Base-by-base conservation (phyloP, 805 yeast species). In the Metschnikowia orientalis region DNA sequence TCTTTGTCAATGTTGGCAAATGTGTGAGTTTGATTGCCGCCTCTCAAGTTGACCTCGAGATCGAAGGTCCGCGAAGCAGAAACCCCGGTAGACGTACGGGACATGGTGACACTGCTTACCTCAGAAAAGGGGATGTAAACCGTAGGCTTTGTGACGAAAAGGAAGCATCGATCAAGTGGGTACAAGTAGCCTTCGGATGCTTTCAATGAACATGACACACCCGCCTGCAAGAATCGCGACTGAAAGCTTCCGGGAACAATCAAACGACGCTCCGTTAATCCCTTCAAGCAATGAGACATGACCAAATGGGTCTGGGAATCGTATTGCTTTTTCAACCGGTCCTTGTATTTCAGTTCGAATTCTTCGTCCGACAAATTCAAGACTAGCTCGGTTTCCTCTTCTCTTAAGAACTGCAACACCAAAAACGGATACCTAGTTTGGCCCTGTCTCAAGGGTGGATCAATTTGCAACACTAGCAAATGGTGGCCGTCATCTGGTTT, bases 381-480 rank as follows among this genome's bases (percentile, higher is more conserved):
- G 53, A 87, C 95, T 23, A 90, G 80, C 57, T 88, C 96, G 30
- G 86, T 75, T 53, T 85, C 95, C 59, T 92, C 98, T 44, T 88
- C 95, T 34, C 79, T 77, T 40, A 81, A 75, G 53, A 92, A 86
- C 63, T 92, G 98, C 57, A 90, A 62, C 9, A 88, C 90, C 54
- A 92, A 67, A 57, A 86, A 92, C 24, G 96, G 95, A 53, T 92
- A 90, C 40, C 95, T 77, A 0, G 98, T 92, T 63, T 92, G 97
- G 35, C 99, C 99, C 63, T 92, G 99, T 57, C 97, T 79, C 44
- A 92, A 68, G 2, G 99, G 98, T 16, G 98, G 98, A 47, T 90
- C 97, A 28, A 92, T 82, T 52, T 94, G 96, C 40, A 90, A 65
- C 5, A 92, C 81, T 54, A 92, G 69, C 45, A 89, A 67, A 56